A percentile compares a stretch with the other conserved stretches of the same genome.
These are phyloP conservation scores for Podospora australis DNA, from an alignment of 495 filamentous ascomycete genomes.

Conservation along the genomic window DNA sequence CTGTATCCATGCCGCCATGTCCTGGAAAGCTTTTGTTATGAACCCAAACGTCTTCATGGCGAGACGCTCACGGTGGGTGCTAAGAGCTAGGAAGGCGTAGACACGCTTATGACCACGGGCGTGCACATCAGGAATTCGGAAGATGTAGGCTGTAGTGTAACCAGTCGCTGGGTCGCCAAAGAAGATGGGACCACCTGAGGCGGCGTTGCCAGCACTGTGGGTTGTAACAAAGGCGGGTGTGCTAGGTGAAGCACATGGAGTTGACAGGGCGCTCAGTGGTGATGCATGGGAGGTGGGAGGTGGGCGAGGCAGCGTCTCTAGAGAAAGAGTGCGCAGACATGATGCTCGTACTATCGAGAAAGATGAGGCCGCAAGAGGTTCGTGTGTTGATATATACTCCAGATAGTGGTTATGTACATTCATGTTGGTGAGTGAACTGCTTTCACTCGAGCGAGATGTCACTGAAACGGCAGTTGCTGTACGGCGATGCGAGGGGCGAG, in stretches of 20 bases:
- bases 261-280: slow-evolving; percentile 26
- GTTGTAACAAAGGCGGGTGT: slow-evolving; percentile 47
- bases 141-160: slow-evolving; percentile 89
- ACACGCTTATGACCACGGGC: slow-evolving; percentile 79
- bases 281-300: slow-evolving; percentile 28
- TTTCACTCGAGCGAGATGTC: slow-evolving; percentile 39
- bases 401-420: slow-evolving; percentile 76
- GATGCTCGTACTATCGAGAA: slow-evolving; percentile 81
- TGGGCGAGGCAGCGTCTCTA: slow-evolving; percentile 72
- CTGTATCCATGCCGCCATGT: slow-evolving; percentile 68
- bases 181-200: slow-evolving; percentile 65
- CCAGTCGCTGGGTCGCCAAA: slow-evolving; percentile 79
- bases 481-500: slow-evolving; percentile 23
- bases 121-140: slow-evolving; percentile 80
- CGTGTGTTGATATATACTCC: slow-evolving; percentile 80
- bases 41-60: slow-evolving; percentile 70
- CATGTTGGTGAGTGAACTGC: slow-evolving; percentile 31
- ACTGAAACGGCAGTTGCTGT: slow-evolving; percentile 23
- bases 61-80: slow-evolving; percentile 60
- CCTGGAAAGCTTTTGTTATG: slow-evolving; percentile 68
- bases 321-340: slow-evolving; percentile 78
- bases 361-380: slow-evolving; percentile 65
- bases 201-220: slow-evolving; percentile 32
- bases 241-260: slow-evolving; percentile 28
- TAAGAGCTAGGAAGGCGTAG: slow-evolving; percentile 82